Percentiles rank a stretch among this genome's conserved stretches.
Evolutionary conservation across 129 eudicot species (phyloP).

Genomic region (Flaveria trinervia): DNA sequence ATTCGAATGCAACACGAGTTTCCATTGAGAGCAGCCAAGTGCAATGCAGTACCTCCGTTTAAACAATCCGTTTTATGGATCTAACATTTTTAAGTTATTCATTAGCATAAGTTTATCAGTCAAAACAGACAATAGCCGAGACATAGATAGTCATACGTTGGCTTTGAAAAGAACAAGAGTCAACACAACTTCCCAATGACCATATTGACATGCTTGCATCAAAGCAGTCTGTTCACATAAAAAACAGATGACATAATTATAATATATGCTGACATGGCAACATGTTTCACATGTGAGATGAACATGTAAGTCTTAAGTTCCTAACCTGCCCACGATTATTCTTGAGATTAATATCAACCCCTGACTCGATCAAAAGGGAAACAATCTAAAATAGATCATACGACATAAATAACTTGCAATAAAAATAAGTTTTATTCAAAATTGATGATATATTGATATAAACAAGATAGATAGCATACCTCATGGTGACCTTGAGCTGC

Average conservation of each 20-base stretch:
- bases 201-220: conserved; percentile 99
- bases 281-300: background rate
- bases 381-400: conserved; percentile 54
- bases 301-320: background rate
- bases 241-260: conserved; percentile 21
- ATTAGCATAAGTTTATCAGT: conserved; percentile 6
- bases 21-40: conserved; percentile 95
- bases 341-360: conserved; percentile 92
- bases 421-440: background rate
- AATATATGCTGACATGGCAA: background rate
- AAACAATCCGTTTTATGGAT: conserved; percentile 84
- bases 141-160: conserved; percentile 56
- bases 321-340: conserved; percentile 95
- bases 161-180: conserved; percentile 86
- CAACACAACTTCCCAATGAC: conserved; percentile 98
- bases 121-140: background rate
- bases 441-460: conserved; percentile 7
- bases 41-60: conserved; percentile 92
- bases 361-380: conserved; percentile 78
- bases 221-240: conserved; percentile 77
- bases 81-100: conserved; percentile 40
- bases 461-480: conserved; percentile 42
- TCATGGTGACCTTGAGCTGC: conserved; percentile 99
- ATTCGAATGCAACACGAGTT: conserved; percentile 88
- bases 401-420: background rate